These are phyloP conservation scores for Pseudozyma pruni DNA, from an alignment of 1,284 basidiomycete genomes.

Conservation along the genomic window DNA sequence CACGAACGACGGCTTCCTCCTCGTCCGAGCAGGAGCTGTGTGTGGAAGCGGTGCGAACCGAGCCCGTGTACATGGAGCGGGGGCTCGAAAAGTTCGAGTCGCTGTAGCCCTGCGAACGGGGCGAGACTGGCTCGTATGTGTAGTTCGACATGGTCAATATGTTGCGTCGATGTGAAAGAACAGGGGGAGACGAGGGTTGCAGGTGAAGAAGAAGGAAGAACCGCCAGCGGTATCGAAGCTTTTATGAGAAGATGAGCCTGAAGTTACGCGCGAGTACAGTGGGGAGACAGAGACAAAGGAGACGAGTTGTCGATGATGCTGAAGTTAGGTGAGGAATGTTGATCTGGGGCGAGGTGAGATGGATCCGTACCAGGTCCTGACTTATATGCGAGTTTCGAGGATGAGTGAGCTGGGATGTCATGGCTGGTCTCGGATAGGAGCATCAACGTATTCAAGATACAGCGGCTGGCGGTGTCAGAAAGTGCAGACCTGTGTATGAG, in stretches of 20 bases:
- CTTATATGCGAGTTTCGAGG: slow-evolving; percentile 24
- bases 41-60: slow-evolving; percentile 23
- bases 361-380: not conserved
- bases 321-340: not conserved
- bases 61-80: slow-evolving; percentile 28
- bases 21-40: slow-evolving; percentile 33
- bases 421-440: slow-evolving; percentile 7
- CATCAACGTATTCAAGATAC: not conserved
- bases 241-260: slow-evolving; percentile 5
- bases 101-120: slow-evolving; percentile 31
- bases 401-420: slow-evolving; percentile 21
- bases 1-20: slow-evolving; percentile 16
- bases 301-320: not conserved
- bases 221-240: slow-evolving; percentile 19
- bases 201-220: not conserved
- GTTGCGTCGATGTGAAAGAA: not conserved
- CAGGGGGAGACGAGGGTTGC: not conserved
- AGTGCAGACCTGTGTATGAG: not conserved
- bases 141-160: slow-evolving; percentile 25
- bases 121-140: slow-evolving; percentile 36
- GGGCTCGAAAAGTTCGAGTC: slow-evolving; percentile 36
- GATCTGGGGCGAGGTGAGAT: not conserved
- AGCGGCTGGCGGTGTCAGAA: slow-evolving; percentile 19
- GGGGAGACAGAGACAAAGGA: not conserved
- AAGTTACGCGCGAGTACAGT: not conserved